These are phyloP conservation scores for Ophiosphaerella korrae DNA, from an alignment of 2,329 filamentous ascomycete genomes.

Conservation along the genomic window DNA sequence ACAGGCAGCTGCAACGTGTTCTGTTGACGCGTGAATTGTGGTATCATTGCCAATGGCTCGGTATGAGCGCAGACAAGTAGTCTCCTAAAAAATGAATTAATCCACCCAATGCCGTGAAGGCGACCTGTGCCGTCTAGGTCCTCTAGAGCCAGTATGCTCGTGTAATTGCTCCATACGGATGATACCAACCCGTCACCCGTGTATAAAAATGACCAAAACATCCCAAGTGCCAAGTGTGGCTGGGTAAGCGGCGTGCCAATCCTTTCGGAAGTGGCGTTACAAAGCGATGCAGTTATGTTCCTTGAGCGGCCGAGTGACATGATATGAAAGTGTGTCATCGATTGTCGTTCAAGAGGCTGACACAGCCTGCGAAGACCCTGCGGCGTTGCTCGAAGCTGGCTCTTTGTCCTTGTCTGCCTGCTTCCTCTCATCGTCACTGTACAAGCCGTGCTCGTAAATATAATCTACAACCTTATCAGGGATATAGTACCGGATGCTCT, in stretches of 20 bases:
- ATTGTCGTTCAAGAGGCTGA: constrained; percentile 17
- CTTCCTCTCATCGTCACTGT: constrained; percentile 46
- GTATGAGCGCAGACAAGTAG: constrained; percentile 4
- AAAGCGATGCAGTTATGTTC: not conserved
- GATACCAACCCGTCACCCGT: constrained; percentile 7
- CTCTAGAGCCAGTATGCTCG: constrained; percentile 4
- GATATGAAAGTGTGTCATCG: not conserved
- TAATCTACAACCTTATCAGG: constrained; percentile 47
- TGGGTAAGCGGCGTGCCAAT: constrained; percentile 18
- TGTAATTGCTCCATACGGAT: constrained; percentile 10
- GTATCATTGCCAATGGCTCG: constrained; percentile 34
- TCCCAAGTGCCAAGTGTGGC: not conserved
- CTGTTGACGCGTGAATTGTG: constrained; percentile 15
- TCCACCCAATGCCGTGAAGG: constrained; percentile 27
- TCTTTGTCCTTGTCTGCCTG: constrained; percentile 43
- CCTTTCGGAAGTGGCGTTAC: constrained; percentile 21
- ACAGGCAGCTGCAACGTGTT: not conserved
- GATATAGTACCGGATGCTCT: constrained; percentile 51
- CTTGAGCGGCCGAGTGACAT: too few species aligned
- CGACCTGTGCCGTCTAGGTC: constrained; percentile 18
- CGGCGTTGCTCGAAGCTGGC: constrained; percentile 24
- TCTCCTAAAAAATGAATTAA: constrained; percentile 2
- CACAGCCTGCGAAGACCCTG: constrained; percentile 29
- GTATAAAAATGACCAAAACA: not conserved
- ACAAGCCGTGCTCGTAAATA: constrained; percentile 48